A percentile compares a stretch with the other conserved stretches of the same genome.
These are phyloP conservation scores for Hanseniaspora uvarum DNA, from an alignment of 1,139 yeast species.

Conservation along the genomic window DNA sequence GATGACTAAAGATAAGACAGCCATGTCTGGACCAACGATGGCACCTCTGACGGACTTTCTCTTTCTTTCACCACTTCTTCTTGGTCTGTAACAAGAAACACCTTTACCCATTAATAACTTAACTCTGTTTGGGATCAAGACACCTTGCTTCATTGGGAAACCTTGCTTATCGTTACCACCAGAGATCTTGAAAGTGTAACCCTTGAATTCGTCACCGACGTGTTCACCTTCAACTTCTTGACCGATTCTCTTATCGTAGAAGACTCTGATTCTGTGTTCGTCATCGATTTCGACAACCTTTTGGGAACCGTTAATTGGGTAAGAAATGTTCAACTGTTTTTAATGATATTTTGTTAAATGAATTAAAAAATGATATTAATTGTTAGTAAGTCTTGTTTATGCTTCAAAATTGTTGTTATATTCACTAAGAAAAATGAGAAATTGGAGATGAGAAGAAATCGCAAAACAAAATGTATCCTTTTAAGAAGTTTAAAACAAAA, in stretches of 20 bases:
- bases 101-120: slow-evolving; percentile 89
- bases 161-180: slow-evolving; percentile 99
- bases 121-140: slow-evolving; percentile 99
- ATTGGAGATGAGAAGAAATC: background rate
- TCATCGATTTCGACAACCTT: slow-evolving; percentile 96
- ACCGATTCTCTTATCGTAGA: slow-evolving; percentile 99
- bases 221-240: slow-evolving; percentile 99
- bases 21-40: slow-evolving; percentile 93
- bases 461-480: background rate
- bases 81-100: slow-evolving; percentile 99
- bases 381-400: slow-evolving; percentile 7
- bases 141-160: slow-evolving; percentile 99
- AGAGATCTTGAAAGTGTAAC: slow-evolving; percentile 95
- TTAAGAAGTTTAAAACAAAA: too few species aligned
- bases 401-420: background rate
- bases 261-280: slow-evolving; percentile 96
- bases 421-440: background rate
- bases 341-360: background rate
- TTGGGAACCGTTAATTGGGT: slow-evolving; percentile 99
- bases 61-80: slow-evolving; percentile 99
- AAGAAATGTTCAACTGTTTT: slow-evolving; percentile 87
- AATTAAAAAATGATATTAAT: background rate
- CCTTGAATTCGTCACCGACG: slow-evolving; percentile 98
- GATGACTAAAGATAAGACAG: slow-evolving; percentile 85
- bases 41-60: slow-evolving; percentile 99